Base-by-base conservation (phyloP, 2,329 filamentous ascomycete genomes). In the Trichoderma atroviride region DNA sequence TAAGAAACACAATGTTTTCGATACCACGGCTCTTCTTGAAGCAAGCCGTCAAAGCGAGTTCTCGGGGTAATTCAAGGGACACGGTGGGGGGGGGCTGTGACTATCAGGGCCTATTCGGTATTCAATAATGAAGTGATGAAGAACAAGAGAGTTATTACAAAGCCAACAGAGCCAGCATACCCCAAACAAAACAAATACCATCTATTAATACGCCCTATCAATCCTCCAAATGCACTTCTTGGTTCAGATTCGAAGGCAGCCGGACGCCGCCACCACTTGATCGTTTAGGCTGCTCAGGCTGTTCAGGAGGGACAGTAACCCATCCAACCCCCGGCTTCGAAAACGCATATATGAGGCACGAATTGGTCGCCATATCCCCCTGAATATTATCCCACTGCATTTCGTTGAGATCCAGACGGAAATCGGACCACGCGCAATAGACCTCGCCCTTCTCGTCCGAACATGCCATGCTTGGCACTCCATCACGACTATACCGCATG, bases 1-100 rank as follows among this genome's bases (percentile, higher is more conserved):
- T 88, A 47, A 94, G 82, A 69, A 88, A 87, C 72, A 92, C 92
- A 56, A 97, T 83, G 78, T 92, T 89, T 57, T 84, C 84, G 68
- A 97, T 85, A 68, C 82, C 76, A 67, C 80, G 79, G 71, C 88
- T 80, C 73, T 89, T 85, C 72, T 84, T 85, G 58, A 88, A 77
- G 74, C 85, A 86, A 37, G 83, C 81, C 47, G 79, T 77, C 4
- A 83, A 83, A 74, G 85, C 84, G 70, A 87, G 79, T 7, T 85
- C 83, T 59, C 83, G 75, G 1, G 90, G 81, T 37, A 85, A 84
- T 71, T 85, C 84, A 72, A 81, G 79, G 59, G 81, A 76, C 82
- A 84, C 27, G 4, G 27, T 83, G 55, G 29, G 64, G 56, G 55
- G 50, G 13, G 33, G 43, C 11, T 43, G 2, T 43, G 16, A 19